Base-by-base conservation (phyloP, 805 yeast species). In the Tetrapisispora arboricola region DNA sequence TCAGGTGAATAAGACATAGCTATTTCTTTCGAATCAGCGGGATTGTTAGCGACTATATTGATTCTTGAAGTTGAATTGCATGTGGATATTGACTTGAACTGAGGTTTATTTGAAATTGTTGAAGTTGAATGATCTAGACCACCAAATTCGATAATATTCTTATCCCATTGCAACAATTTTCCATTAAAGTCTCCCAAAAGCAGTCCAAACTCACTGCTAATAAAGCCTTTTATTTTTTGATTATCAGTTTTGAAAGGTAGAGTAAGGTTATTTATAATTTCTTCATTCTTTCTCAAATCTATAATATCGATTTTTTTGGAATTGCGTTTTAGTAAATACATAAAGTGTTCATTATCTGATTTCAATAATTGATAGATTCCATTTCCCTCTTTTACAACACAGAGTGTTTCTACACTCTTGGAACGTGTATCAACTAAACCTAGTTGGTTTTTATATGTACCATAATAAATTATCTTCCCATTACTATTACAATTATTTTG, bases 361-460 rank as follows among this genome's bases (percentile, higher is more conserved):
- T 49, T 57, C 6, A 68, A 16, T 0, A 67, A 30, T 45, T 68
- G 72, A 50, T 55, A 15, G 55, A 50, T 3, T 65, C 73, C 47
- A 43, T 55, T 4, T 57, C 67, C 34, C 24, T n/a, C n/a, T 6
- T 24, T 17, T n/a, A 18, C 20, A 13, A 15, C 18, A 31, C 6
- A 28, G 11, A 38, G 8, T 12, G 17, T 19, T 3, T 12, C 13
- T 12, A 6, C 13, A 8, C 31, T 19, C 9, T 36, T 28, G 2
- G 39, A 42, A 28, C 58, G 44, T 3, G 42, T 30, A 42, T 62
- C 67, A 17, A 60, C 16, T 12, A 43, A 41, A 30, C 47, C 44
- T 5, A 63, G 37, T 40, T 55, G 58, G 35, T 55, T 56, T 19
- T 45, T 49, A 32, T 61, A 62, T 8, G 60, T 60, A 1, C 63